Conservation (phyloP, 2,329 filamentous ascomycete genomes). For the Dothideomycetidae sp. region DNA sequence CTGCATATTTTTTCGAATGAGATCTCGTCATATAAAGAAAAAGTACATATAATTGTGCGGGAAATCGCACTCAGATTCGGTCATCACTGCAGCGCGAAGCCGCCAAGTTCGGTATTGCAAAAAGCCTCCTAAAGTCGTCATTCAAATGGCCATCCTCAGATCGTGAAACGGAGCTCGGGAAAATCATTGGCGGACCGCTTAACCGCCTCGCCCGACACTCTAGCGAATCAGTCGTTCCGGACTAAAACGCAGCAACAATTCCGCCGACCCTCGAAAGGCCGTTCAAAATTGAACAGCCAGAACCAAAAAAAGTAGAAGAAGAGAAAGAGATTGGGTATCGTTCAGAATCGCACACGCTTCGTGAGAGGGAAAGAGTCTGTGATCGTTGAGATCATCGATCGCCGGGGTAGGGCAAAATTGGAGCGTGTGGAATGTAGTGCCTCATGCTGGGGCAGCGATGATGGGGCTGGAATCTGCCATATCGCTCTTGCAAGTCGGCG, state of each 20-base stretch:
- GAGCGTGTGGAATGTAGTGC: constrained; percentile 1
- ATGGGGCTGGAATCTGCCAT: constrained; percentile 20
- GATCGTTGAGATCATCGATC: constrained; percentile 3
- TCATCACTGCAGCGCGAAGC: too few species aligned
- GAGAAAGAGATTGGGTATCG: constrained; percentile 12
- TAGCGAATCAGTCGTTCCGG: too few species aligned
- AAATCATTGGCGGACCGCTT: neutral
- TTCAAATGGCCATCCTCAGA: too few species aligned
- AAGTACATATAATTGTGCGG: too few species aligned
- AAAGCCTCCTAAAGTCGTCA: too few species aligned
- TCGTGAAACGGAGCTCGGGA: too few species aligned
- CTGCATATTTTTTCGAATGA: too few species aligned
- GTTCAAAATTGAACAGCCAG: neutral
- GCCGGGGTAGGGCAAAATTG: neutral
- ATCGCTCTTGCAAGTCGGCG: constrained; percentile 22
- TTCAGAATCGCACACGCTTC: constrained; percentile 8
- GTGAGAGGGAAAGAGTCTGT: too few species aligned
- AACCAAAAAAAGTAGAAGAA: constrained; percentile 10
- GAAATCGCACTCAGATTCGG: too few species aligned
- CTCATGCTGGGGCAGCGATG: constrained; percentile 17
- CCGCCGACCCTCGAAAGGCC: neutral
- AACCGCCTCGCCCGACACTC: neutral
- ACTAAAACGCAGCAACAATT: neutral
- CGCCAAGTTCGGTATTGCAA: too few species aligned
- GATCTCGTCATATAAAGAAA: too few species aligned